Base-by-base conservation (phyloP, 768 basidiomycete species). In the Lactarius quietus region DNA sequence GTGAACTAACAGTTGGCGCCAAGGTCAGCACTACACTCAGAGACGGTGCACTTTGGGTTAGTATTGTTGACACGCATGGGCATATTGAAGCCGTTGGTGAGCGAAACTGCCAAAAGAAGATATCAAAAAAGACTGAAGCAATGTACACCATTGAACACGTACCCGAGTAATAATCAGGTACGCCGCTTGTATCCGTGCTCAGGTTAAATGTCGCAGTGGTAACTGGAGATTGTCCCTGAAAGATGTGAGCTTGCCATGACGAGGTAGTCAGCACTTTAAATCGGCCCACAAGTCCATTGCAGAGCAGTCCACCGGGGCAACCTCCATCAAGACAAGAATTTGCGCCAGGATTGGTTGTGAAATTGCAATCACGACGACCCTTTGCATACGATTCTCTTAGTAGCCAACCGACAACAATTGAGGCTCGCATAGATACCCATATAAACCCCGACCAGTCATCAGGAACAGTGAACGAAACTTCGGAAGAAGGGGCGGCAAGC, bases 391-490 rank as follows among this genome's bases (percentile, higher is more conserved):
- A 35, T 38, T 28, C 17, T 17, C 35, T 58, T 20, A 60, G 48
- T 52, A 7, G 1, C 15, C 33, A 38, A 20, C 6, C 26, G 12
- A 51, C 6, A 9, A n/a, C 12, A 38, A 26, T 12, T 14, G 43
- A 43, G 6, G 8, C 28, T 53, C 43, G 23, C 18, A 39, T 6
- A 57, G 64, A 12, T 55, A 76, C 76, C 78, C 78, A 79, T 63
- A 80, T 78, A 39, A 78, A 74, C 12, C 76, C 78, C 35, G 68
- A 70, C 78, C 79, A 80, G 69, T 78, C 73, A 55, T 80, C 72
- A 20, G 77, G 78, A 26, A 79, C 76, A 31, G 60, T 63, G 69
- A 79, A 77, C n/a, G n/a, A n/a, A n/a, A n/a, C n/a, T n/a, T n/a
- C n/a, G n/a, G n/a, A n/a, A n/a, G n/a, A n/a, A n/a, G n/a, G n/a